Percentiles rank a stretch among this genome's conserved stretches.
These are phyloP conservation scores for Candolleomyces efflorescens DNA, from an alignment of 768 basidiomycete genomes.

Conservation along the genomic window DNA sequence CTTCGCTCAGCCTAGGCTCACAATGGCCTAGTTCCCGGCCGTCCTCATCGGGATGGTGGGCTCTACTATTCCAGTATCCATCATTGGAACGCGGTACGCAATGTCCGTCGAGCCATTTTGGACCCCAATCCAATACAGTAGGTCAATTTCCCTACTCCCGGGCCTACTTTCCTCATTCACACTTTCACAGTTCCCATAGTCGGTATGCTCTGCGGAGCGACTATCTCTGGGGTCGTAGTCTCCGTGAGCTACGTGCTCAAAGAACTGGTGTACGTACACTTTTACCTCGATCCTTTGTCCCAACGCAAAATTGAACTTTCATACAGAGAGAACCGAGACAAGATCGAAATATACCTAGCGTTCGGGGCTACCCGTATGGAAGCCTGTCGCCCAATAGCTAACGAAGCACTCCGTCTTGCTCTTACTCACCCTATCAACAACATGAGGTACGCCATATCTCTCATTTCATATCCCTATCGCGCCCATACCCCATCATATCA, in stretches of 20 bases:
- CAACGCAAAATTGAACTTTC: neutral
- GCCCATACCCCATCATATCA: neutral
- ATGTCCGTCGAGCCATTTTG: slow-evolving; percentile 80
- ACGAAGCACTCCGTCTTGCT: slow-evolving; percentile 74
- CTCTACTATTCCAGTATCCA: slow-evolving; percentile 77
- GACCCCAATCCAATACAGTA: slow-evolving; percentile 79
- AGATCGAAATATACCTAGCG: slow-evolving; percentile 80
- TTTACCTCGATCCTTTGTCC: neutral
- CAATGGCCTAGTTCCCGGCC: slow-evolving; percentile 50
- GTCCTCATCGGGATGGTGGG: slow-evolving; percentile 65
- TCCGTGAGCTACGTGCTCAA: slow-evolving; percentile 67
- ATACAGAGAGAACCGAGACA: slow-evolving; percentile 74
- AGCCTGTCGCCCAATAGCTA: slow-evolving; percentile 75
- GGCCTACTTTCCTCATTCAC: slow-evolving; percentile 5
- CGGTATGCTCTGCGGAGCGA: slow-evolving; percentile 82
- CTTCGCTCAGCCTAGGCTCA: neutral
- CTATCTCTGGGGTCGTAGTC: slow-evolving; percentile 73
- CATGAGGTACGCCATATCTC: slow-evolving; percentile 58
- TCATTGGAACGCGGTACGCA: slow-evolving; percentile 70
- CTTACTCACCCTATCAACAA: slow-evolving; percentile 80
- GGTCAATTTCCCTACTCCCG: slow-evolving; percentile 14
- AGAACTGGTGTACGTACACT: slow-evolving; percentile 59
- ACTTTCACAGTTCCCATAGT: slow-evolving; percentile 62
- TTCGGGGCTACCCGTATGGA: slow-evolving; percentile 83
- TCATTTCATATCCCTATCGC: neutral